Base-by-base conservation (phyloP, 2,329 filamentous ascomycete genomes). In the Botryotinia calthae region DNA sequence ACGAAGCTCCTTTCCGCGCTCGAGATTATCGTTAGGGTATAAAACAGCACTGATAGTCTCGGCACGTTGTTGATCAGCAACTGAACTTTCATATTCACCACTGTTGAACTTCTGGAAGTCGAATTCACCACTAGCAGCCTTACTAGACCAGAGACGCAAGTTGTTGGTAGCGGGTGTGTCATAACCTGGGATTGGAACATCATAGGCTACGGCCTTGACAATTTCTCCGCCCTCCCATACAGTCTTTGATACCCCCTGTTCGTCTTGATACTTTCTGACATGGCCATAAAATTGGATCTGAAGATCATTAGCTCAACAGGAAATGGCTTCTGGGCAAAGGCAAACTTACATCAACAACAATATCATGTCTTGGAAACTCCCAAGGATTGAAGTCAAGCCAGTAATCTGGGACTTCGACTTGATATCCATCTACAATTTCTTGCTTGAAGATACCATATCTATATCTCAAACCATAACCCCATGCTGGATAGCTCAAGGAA, bases 81-180 rank as follows among this genome's bases (percentile, higher is more conserved):
- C 96, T 20, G 96, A 97, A 84, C 93, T 82, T 84, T 99, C 96
- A 81, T 99, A 99, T 79, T 99, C 95, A 76, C 96, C 96, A 74
- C 88, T 96, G 84, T 99, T 99, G 90, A 99, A 99, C 82, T 98
- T 98, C 81, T 98, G 95, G 84, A 99, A 99, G 84, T 99, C 95
- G 76, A 99, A 99, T 83, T 99, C 96, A 76, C 96, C 96, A 78
- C 93, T 95, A 63, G 95, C 95, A 61, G 96, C 95, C 84, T 98
- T 98, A 86, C 94, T 98, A 62, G 94, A 97, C 96, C 96, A 99
- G 56, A 99, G 87, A 74, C 96, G 92, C 76, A 99, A 87, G 84
- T 99, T 99, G 86, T 99, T 99, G 78, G 95, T 98, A 18, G 95
- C 95, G 12, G 89, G 86, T 0, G 96, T 99, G 75, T 89, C 90